These are phyloP conservation scores for Toxoplasma gondii DNA, from an alignment of 169 alveolate species.

Conservation along the genomic window DNA sequence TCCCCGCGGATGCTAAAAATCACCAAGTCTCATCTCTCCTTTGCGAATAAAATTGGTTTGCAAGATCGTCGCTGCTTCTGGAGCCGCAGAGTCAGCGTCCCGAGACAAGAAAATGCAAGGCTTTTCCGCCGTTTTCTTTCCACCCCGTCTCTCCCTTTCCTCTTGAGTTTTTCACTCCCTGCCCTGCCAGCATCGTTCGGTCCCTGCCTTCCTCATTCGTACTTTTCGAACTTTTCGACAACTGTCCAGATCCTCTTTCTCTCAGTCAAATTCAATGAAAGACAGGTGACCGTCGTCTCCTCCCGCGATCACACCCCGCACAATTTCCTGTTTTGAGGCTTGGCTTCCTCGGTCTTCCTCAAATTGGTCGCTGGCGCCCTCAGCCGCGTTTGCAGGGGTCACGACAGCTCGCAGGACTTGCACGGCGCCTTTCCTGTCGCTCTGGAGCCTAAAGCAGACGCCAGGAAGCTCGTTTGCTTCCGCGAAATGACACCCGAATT, in stretches of 20 bases:
- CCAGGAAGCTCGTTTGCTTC: not conserved
- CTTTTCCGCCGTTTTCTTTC: too few relatives aligned
- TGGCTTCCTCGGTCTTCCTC: not conserved
- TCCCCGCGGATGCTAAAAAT: too few relatives aligned
- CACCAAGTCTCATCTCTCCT: too few relatives aligned
- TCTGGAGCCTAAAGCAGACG: slow-evolving; percentile 42
- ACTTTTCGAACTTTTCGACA: not conserved
- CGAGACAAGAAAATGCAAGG: too few relatives aligned
- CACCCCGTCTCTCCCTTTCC: not conserved
- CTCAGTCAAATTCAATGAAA: slow-evolving; percentile 15
- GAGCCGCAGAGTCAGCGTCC: too few relatives aligned
- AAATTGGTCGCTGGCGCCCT: not conserved
- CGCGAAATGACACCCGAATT: not conserved
- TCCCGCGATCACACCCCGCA: slow-evolving; percentile 39
- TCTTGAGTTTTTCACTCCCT: not conserved
- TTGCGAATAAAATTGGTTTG: too few relatives aligned
- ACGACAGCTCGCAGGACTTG: slow-evolving; percentile 32
- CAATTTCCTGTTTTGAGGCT: not conserved
- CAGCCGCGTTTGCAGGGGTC: not conserved
- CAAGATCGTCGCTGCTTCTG: too few relatives aligned
- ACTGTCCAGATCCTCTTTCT: not conserved
- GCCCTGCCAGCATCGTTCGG: not conserved
- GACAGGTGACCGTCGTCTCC: slow-evolving; percentile 61
- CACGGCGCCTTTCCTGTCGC: slow-evolving; percentile 51
- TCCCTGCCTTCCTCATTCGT: not conserved